phyloP scores from a whole-genome alignment of 805 yeast genomes.

The Lipomyces anomalus region DNA sequence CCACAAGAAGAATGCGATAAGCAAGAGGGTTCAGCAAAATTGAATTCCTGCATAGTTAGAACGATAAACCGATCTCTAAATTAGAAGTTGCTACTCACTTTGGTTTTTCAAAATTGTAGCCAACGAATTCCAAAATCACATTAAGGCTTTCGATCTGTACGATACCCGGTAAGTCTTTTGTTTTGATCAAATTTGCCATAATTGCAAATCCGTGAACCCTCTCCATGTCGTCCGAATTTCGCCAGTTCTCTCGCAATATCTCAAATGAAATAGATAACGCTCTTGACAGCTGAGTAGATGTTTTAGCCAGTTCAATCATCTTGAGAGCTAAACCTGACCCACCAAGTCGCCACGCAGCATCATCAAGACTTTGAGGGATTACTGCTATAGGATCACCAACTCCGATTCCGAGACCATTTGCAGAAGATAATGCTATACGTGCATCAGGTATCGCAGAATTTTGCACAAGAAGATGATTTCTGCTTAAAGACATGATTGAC shows the following conservation, averaged over 20 bases:
- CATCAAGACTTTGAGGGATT: constrained; percentile 20
- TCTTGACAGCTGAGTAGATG: constrained; percentile 33
- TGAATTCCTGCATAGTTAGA: constrained; percentile 32
- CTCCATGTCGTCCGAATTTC: constrained; percentile 54
- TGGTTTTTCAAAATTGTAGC: constrained; percentile 49
- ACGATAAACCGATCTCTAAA: not conserved
- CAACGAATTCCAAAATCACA: constrained; percentile 47
- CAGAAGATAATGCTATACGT: constrained; percentile 18
- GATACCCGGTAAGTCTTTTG: constrained; percentile 37
- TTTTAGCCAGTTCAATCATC: constrained; percentile 42
- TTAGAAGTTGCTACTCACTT: too few species aligned
- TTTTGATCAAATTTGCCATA: constrained; percentile 47
- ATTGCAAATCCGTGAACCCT: constrained; percentile 55
- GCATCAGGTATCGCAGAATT: constrained; percentile 23
- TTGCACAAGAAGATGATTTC: constrained; percentile 16
- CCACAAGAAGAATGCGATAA: constrained; percentile 54
- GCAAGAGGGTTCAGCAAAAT: constrained; percentile 51
- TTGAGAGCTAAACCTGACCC: constrained; percentile 46
- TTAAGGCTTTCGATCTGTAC: constrained; percentile 42
- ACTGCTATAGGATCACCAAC: constrained; percentile 22
- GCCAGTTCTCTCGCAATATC: constrained; percentile 44
- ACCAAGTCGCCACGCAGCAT: constrained; percentile 38
- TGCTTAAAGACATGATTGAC: constrained; percentile 10
- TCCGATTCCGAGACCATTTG: constrained; percentile 18
- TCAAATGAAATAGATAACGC: constrained; percentile 41